Conservation (phyloP, 1,284 basidiomycete species). For the Sporisorium exsertum region DNA sequence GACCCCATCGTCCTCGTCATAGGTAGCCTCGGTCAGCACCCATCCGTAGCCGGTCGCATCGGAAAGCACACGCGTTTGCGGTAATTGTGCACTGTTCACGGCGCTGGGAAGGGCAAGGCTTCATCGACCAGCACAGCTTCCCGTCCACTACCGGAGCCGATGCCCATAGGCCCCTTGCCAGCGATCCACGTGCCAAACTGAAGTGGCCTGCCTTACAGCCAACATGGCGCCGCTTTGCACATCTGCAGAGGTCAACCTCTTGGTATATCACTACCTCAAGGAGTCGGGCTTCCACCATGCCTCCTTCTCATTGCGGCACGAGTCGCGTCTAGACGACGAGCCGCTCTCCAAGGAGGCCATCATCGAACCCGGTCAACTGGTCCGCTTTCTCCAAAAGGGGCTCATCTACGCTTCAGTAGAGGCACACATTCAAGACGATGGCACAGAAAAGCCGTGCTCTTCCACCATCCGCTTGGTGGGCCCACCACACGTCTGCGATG, state of each 20-base stretch:
- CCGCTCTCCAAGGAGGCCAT: conserved; percentile 64
- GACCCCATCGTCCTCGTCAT: background rate
- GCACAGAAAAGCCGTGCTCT: conserved; percentile 61
- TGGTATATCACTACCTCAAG: conserved; percentile 69
- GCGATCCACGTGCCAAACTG: background rate
- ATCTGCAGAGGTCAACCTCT: conserved; percentile 65
- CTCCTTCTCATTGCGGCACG: conserved; percentile 65
- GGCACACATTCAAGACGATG: conserved; percentile 58
- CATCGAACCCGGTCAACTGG: conserved; percentile 64
- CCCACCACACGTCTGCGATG: conserved; percentile 64
- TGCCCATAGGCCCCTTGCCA: conserved; percentile 2
- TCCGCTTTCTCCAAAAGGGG: conserved; percentile 64
- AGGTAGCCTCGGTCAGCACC: background rate
- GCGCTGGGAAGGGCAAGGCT: background rate
- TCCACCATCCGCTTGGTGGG: conserved; percentile 59
- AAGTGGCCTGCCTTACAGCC: background rate
- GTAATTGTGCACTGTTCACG: background rate
- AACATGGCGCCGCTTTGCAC: conserved; percentile 60
- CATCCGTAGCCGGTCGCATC: background rate
- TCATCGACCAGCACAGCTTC: background rate
- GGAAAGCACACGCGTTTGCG: background rate
- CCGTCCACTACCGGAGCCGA: background rate
- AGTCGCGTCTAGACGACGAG: conserved; percentile 64
- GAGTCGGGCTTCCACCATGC: conserved; percentile 66
- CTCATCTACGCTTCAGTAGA: conserved; percentile 66